phyloP scores from a whole-genome alignment of 2,329 filamentous ascomycete genomes.

The Lachnellula cervina region DNA sequence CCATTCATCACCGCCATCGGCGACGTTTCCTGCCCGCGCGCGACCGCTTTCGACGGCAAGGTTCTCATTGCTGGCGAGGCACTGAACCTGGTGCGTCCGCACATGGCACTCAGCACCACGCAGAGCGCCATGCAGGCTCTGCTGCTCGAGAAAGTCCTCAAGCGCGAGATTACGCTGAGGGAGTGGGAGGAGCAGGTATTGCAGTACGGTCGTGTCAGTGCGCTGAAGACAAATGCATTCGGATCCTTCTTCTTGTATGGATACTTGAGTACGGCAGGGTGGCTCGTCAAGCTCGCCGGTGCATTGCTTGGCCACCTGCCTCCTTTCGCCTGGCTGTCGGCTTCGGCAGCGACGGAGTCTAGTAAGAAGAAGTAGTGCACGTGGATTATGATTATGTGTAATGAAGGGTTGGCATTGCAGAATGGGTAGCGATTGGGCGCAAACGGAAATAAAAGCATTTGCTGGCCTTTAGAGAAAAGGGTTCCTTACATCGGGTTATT shows the following conservation, averaged over 20 bases:
- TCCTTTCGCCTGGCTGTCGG: background rate
- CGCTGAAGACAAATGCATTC: background rate
- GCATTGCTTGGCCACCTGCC: background rate
- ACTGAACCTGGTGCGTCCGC: constrained; percentile 2
- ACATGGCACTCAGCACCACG: constrained; percentile 3
- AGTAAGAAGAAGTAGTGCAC: too few relatives aligned
- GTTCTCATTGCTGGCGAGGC: constrained; percentile 36
- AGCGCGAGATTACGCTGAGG: background rate
- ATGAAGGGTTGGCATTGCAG: too few relatives aligned
- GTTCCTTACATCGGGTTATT: too few relatives aligned
- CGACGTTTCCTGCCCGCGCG: constrained; percentile 34
- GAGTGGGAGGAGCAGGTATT: constrained; percentile 1
- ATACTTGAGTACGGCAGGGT: background rate
- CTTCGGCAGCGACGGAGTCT: background rate
- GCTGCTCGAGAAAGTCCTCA: background rate
- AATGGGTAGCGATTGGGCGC: too few relatives aligned
- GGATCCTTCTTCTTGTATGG: background rate
- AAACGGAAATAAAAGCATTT: too few relatives aligned
- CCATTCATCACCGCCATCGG: constrained; percentile 41
- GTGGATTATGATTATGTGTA: too few relatives aligned
- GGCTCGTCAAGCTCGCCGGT: background rate
- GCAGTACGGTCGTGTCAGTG: background rate
- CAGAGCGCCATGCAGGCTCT: constrained; percentile 4
- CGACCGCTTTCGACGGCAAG: constrained; percentile 35
- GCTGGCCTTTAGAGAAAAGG: too few relatives aligned